phyloP scores from a whole-genome alignment of 352 stramenopile genomes.

The Peronospora belbahrii region DNA sequence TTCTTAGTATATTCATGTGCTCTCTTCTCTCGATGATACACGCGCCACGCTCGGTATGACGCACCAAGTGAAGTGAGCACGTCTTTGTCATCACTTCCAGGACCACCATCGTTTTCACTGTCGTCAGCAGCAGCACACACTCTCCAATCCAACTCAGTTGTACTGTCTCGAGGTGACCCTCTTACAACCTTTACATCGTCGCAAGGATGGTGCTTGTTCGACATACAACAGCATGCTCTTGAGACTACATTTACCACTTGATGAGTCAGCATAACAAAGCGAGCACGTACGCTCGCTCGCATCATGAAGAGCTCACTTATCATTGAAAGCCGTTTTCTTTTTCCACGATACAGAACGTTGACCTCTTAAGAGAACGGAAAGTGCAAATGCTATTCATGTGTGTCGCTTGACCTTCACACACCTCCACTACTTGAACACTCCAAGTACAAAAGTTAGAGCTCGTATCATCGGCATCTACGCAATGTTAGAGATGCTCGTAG shows the following conservation, averaged over 20 bases:
- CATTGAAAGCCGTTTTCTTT: too few species aligned
- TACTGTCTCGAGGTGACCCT: constrained; percentile 8
- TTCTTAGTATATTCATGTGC: constrained; percentile 29
- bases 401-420: too few species aligned
- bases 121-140: not conserved
- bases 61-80: constrained; percentile 23
- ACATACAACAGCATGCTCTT: constrained; percentile 12
- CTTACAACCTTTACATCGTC: constrained; percentile 20
- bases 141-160: constrained; percentile 3
- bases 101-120: constrained; percentile 6
- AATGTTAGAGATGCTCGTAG: too few species aligned
- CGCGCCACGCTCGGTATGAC: constrained; percentile 22
- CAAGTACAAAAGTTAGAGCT: too few species aligned
- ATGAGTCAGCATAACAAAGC: constrained; percentile 3
- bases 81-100: constrained; percentile 28
- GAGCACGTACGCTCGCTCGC: constrained; percentile 3
- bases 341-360: too few species aligned
- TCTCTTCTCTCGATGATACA: constrained; percentile 26
- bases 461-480: too few species aligned
- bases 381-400: too few species aligned
- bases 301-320: constrained; percentile 8
- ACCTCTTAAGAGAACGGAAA: too few species aligned
- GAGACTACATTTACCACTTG: constrained; percentile 8
- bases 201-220: constrained; percentile 4
- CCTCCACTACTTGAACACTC: too few species aligned